phyloP scores from a whole-genome alignment of 2,329 filamentous ascomycete genomes.

The Fusarium tanahbumbuense region DNA sequence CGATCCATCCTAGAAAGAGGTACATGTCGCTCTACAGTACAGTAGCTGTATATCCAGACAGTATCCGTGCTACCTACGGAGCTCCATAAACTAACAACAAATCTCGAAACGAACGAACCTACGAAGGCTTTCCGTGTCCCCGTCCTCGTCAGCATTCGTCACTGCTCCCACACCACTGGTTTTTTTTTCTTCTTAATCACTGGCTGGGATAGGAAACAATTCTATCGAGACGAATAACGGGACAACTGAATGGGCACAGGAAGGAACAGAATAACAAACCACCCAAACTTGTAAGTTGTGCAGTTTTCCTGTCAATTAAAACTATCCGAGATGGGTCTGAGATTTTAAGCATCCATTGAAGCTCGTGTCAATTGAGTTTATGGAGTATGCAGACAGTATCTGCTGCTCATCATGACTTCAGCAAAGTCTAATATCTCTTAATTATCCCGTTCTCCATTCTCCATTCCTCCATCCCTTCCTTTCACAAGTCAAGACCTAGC shows the following conservation, averaged over 20 bases:
- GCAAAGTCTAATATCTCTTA: conserved; percentile 25
- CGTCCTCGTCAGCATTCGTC: conserved; percentile 40
- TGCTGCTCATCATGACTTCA: conserved; percentile 21
- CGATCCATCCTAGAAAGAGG: conserved; percentile 34
- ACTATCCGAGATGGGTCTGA: neutral
- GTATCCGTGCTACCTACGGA: neutral
- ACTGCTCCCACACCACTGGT: conserved; percentile 41
- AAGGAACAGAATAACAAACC: neutral
- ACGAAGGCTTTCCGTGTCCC: conserved; percentile 9
- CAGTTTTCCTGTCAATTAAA: conserved; percentile 1
- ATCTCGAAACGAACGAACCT: conserved; percentile 27
- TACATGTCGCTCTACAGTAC: neutral
- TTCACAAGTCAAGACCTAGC: conserved; percentile 1
- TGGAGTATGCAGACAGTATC: conserved; percentile 7
- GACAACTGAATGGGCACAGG: conserved; percentile 8
- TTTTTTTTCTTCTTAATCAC: conserved; percentile 5
- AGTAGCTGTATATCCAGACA: neutral
- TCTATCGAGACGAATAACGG: conserved; percentile 19
- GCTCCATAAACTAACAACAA: conserved; percentile 21
- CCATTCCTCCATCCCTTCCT: neutral
- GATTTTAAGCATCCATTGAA: neutral
- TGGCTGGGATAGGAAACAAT: conserved; percentile 26
- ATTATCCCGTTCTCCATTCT: conserved; percentile 32
- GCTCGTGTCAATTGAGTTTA: conserved; percentile 8
- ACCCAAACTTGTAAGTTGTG: conserved; percentile 17